Percentiles rank a stretch among this genome's conserved stretches.
phyloP scores from a whole-genome alignment of 257 asterid species.

The Salvia hispanica region DNA sequence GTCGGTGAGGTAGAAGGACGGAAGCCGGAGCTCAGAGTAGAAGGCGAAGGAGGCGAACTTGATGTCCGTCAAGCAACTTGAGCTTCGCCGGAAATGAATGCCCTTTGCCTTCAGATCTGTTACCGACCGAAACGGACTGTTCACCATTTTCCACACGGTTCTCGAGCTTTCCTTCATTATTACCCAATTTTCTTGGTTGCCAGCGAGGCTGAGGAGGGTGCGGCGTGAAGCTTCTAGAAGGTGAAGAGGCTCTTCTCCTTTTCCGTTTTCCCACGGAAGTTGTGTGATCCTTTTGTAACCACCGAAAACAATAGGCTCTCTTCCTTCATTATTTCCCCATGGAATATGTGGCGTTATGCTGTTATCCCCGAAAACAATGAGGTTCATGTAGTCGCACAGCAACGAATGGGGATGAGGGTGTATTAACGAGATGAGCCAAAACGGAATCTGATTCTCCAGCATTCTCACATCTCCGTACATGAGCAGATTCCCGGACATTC shows the following conservation, averaged over 20 bases:
- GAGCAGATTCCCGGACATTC: neutral
- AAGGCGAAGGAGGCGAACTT: neutral
- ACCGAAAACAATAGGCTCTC: neutral
- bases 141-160: neutral
- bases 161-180: neutral
- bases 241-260: too few relatives aligned
- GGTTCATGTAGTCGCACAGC: neutral
- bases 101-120: slow-evolving; percentile 31
- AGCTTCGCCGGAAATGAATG: slow-evolving; percentile 26
- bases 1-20: neutral
- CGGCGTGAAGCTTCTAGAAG: neutral
- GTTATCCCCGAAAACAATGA: neutral
- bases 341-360: neutral
- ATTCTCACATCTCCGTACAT: slow-evolving; percentile 13
- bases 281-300: too few relatives aligned
- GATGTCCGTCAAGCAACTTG: slow-evolving; percentile 16
- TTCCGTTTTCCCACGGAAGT: too few relatives aligned
- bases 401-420: neutral
- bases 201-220: neutral
- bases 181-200: too few relatives aligned
- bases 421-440: neutral
- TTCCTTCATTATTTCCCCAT: neutral
- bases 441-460: too few relatives aligned
- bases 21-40: slow-evolving; percentile 23
- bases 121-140: slow-evolving; percentile 16